Evolutionary conservation across 352 stramenopile species (phyloP).

Genomic region (Peronospora destructor): DNA sequence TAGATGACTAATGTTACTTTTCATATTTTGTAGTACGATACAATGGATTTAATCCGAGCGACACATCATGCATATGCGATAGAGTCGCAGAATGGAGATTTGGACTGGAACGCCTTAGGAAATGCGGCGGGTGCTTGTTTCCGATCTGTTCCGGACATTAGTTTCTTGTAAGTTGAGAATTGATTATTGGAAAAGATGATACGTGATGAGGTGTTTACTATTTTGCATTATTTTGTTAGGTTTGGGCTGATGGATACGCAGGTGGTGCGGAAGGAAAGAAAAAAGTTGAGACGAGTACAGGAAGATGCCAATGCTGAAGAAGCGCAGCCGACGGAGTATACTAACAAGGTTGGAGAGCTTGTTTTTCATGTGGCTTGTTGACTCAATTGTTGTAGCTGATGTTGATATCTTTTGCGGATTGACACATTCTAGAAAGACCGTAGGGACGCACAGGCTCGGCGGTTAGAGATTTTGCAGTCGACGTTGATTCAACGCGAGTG

Average conservation of each 20-base stretch:
- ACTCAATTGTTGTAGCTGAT: background rate
- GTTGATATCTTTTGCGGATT: constrained; percentile 1
- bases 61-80: constrained; percentile 36
- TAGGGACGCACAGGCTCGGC: constrained; percentile 70
- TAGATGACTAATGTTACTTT: background rate
- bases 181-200: background rate
- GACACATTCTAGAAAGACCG: constrained; percentile 48
- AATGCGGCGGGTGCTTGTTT: constrained; percentile 63
- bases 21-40: constrained; percentile 41
- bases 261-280: constrained; percentile 64
- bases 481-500: constrained; percentile 32
- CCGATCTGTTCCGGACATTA: constrained; percentile 58
- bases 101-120: constrained; percentile 66
- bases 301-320: constrained; percentile 49
- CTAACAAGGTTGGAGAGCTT: constrained; percentile 44
- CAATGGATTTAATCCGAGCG: constrained; percentile 51
- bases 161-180: constrained; percentile 44
- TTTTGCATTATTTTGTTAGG: constrained; percentile 16
- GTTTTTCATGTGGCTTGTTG: background rate
- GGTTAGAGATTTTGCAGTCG: constrained; percentile 62
- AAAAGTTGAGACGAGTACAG: constrained; percentile 33
- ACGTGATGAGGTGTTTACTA: background rate
- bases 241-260: constrained; percentile 74
- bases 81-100: constrained; percentile 30
- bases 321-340: constrained; percentile 66